These are phyloP conservation scores for Fusarium nematophilum DNA, from an alignment of 2,329 filamentous ascomycete species.

Conservation along the genomic window DNA sequence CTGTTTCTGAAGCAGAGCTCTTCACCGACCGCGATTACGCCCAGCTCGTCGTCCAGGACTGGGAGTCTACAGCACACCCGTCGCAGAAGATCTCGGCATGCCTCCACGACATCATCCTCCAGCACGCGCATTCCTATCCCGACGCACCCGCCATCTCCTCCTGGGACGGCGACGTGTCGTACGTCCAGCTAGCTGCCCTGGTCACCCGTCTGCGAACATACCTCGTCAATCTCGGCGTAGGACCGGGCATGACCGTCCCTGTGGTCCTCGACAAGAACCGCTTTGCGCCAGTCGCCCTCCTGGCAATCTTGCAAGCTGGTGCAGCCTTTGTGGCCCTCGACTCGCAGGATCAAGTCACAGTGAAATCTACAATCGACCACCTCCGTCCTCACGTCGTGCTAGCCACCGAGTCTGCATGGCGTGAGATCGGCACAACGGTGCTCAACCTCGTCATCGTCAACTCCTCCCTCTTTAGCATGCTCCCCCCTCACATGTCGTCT, in stretches of 20 bases:
- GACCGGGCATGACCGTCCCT: constrained; percentile 68
- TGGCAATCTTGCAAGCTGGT: constrained; percentile 73
- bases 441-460: constrained; percentile 57
- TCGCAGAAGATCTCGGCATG: constrained; percentile 55
- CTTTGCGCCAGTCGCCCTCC: constrained; percentile 75
- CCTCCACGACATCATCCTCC: constrained; percentile 59
- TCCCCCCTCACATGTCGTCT: constrained; percentile 47
- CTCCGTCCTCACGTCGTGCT: constrained; percentile 59
- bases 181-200: constrained; percentile 52
- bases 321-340: constrained; percentile 64
- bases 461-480: constrained; percentile 52
- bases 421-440: constrained; percentile 53
- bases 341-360: constrained; percentile 54
- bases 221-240: constrained; percentile 63
- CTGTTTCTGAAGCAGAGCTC: constrained; percentile 60
- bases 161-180: constrained; percentile 59
- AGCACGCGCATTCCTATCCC: constrained; percentile 52
- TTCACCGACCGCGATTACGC: constrained; percentile 67
- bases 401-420: constrained; percentile 56
- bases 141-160: constrained; percentile 56
- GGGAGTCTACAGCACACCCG: constrained; percentile 50
- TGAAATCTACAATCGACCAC: constrained; percentile 56
- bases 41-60: constrained; percentile 65
- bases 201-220: constrained; percentile 55
- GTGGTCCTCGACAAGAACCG: constrained; percentile 77